Percentiles rank a stretch among this genome's conserved stretches.
These are phyloP conservation scores for Blastocladiella britannica DNA, from an alignment of 192 early-diverging fungal genomes.

Conservation along the genomic window DNA sequence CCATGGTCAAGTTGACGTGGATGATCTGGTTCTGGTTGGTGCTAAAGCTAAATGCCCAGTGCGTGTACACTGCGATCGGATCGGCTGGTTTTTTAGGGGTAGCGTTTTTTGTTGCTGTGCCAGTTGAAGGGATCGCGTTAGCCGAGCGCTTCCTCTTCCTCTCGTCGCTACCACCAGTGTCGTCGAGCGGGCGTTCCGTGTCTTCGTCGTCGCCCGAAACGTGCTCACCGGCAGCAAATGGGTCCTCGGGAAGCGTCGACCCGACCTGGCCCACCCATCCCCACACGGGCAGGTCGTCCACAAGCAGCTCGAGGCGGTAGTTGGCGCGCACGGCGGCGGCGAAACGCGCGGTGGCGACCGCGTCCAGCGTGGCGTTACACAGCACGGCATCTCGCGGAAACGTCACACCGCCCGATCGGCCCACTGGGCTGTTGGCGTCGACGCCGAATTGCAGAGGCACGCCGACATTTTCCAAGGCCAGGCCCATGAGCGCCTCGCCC, in stretches of 20 bases:
- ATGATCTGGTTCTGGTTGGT: conserved; percentile 20
- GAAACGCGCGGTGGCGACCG: conserved; percentile 29
- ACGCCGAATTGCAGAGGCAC: conserved; percentile 45
- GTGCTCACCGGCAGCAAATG: no score
- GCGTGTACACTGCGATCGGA: not conserved
- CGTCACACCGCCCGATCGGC: no score
- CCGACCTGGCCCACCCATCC: conserved; percentile 14
- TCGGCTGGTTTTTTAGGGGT: no score
- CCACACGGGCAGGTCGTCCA: conserved; percentile 12
- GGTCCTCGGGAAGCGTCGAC: not conserved
- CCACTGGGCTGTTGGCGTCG: no score
- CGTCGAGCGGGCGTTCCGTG: not conserved
- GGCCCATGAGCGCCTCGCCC: conserved; percentile 54
- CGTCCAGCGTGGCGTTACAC: conserved; percentile 21
- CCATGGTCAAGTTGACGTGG: conserved; percentile 18
- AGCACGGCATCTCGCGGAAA: conserved; percentile 15
- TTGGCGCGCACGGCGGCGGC: conserved; percentile 37
- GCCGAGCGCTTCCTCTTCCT: not conserved
- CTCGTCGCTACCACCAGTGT: no score
- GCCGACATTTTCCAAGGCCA: conserved; percentile 50
- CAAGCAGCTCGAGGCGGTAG: conserved; percentile 47
- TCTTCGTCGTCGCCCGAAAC: not conserved
- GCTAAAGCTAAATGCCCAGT: not conserved
- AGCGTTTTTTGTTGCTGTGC: no score
- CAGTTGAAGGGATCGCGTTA: not conserved